Base-by-base conservation (phyloP, 257 asterid species). In the Thymus mandschuricus region DNA sequence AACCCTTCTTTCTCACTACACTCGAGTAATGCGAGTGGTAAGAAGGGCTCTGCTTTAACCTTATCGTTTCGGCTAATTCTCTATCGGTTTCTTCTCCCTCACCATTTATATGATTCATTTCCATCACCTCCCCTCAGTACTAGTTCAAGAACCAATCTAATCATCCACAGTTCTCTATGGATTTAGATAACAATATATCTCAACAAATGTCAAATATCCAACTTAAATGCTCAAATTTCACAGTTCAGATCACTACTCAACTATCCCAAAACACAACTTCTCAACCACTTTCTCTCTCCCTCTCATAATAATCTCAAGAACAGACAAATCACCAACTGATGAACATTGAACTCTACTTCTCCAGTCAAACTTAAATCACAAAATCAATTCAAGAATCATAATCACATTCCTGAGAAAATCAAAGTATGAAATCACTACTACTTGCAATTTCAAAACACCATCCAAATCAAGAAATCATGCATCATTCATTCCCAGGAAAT, bases 1-100 rank as follows among this genome's bases (percentile, higher is more conserved):
- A 95, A 1, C 96, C 96, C 72, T 81, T 88, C 52, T 82, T 86
- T 65, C 92, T 89, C 70, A 89, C 96, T 1, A 79, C 81, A 64
- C 89, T 91, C 0, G 86, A 78, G 74, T 82, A 80, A 34, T 78
- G 85, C 5, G 71, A 62, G 48, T 75, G 73, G 52, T 46, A 70
- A 54, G 55, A 63, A 11, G 31, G 60, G 52, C 64, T 81, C 9
- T 72, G 81, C 51, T 66, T 71, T 35, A 46, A 6, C 45, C 8
- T 78, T 61, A 50, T 51, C 2, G 33, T 72, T 33, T 81, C 67
- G 2, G 80, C 70, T 33, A 76, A 64, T 43, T 76, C 86, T 67
- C 77, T 81, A 44, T 90, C 95, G 2, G 44, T 15, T 59, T 84
- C 90, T 48, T 86, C 97, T 6, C 56, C 78, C 76, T 88, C 91